A percentile compares a stretch with the other conserved stretches of the same genome.
Evolutionary conservation across 352 stramenopile species (phyloP).

Genomic region (Stramenopiles sp.): DNA sequence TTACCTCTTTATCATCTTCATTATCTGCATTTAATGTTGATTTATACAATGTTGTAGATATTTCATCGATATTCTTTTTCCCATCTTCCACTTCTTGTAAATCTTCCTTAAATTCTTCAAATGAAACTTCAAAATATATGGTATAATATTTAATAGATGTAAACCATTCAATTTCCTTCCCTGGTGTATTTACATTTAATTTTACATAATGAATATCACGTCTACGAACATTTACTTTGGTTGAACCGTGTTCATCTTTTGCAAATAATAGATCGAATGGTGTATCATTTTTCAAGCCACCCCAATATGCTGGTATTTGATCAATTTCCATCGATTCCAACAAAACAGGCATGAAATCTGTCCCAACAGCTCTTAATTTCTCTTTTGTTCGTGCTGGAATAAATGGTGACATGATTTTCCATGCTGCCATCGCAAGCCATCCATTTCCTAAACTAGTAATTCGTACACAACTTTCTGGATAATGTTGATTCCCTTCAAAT

Average conservation of each 20-base stretch:
- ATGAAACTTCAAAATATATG: not conserved
- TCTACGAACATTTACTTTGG: not conserved
- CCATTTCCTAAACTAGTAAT: constrained; percentile 4
- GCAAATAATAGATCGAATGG: not conserved
- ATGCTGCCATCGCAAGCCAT: not conserved
- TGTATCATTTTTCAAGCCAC: constrained; percentile 4
- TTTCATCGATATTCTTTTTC: not conserved
- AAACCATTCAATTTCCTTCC: not conserved
- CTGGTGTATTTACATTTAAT: not conserved
- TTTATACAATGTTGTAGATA: too few relatives aligned
- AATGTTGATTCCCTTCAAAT: constrained; percentile 3
- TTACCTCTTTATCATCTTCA: not conserved
- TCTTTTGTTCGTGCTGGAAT: not conserved
- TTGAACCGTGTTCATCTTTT: constrained; percentile 1
- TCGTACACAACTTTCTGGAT: constrained; percentile 1
- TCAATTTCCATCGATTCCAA: constrained; percentile 2
- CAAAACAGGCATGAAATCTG: not conserved
- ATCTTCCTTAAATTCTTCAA: not conserved
- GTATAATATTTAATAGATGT: not conserved
- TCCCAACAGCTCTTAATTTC: not conserved
- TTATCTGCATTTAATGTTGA: not conserved
- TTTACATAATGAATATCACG: not conserved
- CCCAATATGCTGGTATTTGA: constrained; percentile 6
- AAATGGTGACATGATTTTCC: not conserved
- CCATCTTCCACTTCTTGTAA: not conserved